Evolutionary conservation across 2,329 filamentous ascomycete genomes (phyloP), one percentile per base, ranked within the genome.

Genomic region (Gyromitra esculenta): DNA sequence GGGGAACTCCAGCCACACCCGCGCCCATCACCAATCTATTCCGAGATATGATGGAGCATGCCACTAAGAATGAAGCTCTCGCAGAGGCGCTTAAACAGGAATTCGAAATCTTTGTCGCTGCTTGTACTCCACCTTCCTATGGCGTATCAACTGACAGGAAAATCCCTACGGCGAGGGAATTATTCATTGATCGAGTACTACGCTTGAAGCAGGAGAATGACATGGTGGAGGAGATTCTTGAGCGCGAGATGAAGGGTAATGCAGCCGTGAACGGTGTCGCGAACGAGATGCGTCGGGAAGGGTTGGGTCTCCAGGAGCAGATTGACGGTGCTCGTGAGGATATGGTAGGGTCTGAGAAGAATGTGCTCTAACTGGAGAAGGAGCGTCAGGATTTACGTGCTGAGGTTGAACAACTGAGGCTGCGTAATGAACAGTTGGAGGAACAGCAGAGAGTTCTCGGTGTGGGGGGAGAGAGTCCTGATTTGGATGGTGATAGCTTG

Each of bases 31-130:
- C 52, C 11, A 39, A 68, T 45, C 5, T 68, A 18, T 57, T 68
- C 52, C 39, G 57, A 15, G 65, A 68, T 18, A 31, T 68, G 65
- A 57, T 57, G 50, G 39, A 57, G 1, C 54, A 35, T 45, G 45
- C 37, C 13, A 25, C 18, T 57, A 54, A 15, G 7, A 59, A 59
- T 25, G 39, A 57, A 25, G 52, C 18, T 8, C 52, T 68, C 2
- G 48, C 48, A 8, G 15, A 21, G 15, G 45, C 52, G 13, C 57
- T 68, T 45, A 13, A 68, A 9, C 41, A 68, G 4, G 37, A 68
- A 57, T 57, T 68, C 37, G 48, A 37, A 35, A n/a, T 13, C 2
- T 68, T 68, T 67, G 50, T 67, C 35, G 52, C 52, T 68, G 50
- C 39, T 57, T 54, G 57, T 43, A 13, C 39, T n/a, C 52, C 39